Evolutionary conservation across 345 rosid species (phyloP), one percentile per base, ranked within the genome.

Genomic region (Hibiscus tridactylites): DNA sequence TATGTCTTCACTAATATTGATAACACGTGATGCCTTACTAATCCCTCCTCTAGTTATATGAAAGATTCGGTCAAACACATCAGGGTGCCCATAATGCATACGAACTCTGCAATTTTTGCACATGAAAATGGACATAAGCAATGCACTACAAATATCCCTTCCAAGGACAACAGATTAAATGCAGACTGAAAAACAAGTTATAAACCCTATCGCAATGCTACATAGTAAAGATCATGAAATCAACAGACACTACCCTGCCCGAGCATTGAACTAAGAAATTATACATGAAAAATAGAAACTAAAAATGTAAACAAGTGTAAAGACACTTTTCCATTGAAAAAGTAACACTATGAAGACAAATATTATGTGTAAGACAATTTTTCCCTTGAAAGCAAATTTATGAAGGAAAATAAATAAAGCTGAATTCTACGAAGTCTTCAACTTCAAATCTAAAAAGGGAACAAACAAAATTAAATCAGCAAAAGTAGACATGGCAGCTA

Each of bases 41-140:
- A 95, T 89, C 73, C 99, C 99, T 71, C 99, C 99, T 42, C 99
- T 95, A 79, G 96, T 89, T 76, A 92, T 85, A 80, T 95, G 99
- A 79, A 95, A 95, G 67, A 95, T 73, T 71, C 99, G 85, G 76
- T 95, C 98, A 82, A 94, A 94, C 73, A 94, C 96, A 85, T 94
- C 98, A 73, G 98, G 98, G 85, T 94, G 97, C 74, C 98, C 99
- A 80, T 95, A 95, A 83, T 95, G 99, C 97, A 95, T 92, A 64
- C 99, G 97, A 63, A 95, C 97, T 79, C 99, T 95, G 94, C 84
- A 81, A 65, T 49, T 76, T 76, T 68, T 50, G 26, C 58, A 77
- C 67, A 72, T 21, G 56, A 60, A 61, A 44, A 12, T 10, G 58
- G 16, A 42, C 15, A 12, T 28, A 71, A 71, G 74, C 16, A 60